Percentiles rank a stretch among this genome's conserved stretches.
Conservation (phyloP, 2,329 filamentous ascomycete species). For the Talaromyces sp. region DNA sequence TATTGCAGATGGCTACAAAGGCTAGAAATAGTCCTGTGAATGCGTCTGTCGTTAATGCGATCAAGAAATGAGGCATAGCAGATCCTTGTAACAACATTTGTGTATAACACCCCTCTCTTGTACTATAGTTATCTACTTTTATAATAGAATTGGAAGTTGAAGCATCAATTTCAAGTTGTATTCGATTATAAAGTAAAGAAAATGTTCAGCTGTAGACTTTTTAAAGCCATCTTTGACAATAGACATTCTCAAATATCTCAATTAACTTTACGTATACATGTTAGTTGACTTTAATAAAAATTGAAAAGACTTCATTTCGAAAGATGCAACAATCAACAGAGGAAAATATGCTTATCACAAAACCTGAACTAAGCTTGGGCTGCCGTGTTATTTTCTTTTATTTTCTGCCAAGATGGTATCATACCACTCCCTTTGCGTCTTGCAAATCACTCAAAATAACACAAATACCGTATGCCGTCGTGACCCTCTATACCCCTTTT, state of each 20-base stretch:
- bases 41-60: constrained; percentile 18
- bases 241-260: too few species aligned
- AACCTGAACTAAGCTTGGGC: not conserved
- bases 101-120: constrained; percentile 14
- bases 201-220: not conserved
- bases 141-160: not conserved
- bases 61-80: constrained; percentile 12
- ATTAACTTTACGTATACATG: not conserved
- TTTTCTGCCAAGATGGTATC: not conserved
- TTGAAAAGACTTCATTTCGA: not conserved
- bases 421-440: not conserved
- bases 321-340: not conserved
- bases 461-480: not conserved
- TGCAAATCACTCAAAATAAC: not conserved
- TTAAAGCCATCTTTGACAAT: not conserved
- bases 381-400: not conserved
- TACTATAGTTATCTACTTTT: constrained; percentile 2
- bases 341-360: not conserved
- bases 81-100: not conserved
- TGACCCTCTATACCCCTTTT: not conserved
- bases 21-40: constrained; percentile 23
- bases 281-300: not conserved
- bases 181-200: not conserved
- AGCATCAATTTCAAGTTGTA: not conserved
- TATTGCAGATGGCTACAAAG: constrained; percentile 48